Conservation (phyloP, 2,329 filamentous ascomycete genomes). For the Pseudohalonectria lignicola region DNA sequence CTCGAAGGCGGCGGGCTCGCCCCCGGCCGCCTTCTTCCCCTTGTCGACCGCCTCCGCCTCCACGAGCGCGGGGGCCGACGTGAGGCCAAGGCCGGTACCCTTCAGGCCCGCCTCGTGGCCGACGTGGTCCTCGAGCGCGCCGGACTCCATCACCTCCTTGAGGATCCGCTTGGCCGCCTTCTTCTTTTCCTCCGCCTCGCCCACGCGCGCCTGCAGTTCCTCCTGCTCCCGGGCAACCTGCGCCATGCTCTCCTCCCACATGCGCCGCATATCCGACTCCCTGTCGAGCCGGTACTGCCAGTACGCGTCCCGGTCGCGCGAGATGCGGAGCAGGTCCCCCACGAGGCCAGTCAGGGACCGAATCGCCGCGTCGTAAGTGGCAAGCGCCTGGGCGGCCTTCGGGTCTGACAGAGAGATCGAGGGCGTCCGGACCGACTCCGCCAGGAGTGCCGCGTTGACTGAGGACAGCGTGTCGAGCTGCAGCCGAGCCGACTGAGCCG, state of each 20-base stretch:
- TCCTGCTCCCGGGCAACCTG: constrained; percentile 93
- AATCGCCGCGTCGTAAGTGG: constrained; percentile 82
- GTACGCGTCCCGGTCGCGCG: constrained; percentile 85
- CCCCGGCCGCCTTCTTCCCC: constrained; percentile 3
- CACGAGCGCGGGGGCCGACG: neutral
- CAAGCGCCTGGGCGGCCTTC: constrained; percentile 63
- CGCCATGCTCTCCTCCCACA: constrained; percentile 99
- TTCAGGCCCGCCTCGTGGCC: neutral
- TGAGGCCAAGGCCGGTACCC: neutral
- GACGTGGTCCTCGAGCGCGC: constrained; percentile 19
- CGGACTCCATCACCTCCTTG: constrained; percentile 65
- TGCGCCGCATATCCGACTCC: constrained; percentile 79
- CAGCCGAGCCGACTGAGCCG: constrained; percentile 84
- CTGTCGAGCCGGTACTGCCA: constrained; percentile 94
- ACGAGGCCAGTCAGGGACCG: constrained; percentile 77
- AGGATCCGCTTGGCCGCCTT: constrained; percentile 83
- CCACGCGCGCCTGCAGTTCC: constrained; percentile 74
- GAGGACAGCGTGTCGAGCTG: constrained; percentile 85
- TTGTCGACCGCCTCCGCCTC: constrained; percentile 1
- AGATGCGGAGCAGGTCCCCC: constrained; percentile 81
- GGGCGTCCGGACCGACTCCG: constrained; percentile 60
- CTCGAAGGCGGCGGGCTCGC: constrained; percentile 11
- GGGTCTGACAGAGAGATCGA: constrained; percentile 64
- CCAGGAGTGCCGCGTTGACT: constrained; percentile 71
- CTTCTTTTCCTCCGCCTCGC: constrained; percentile 81